Evolutionary conservation across 768 basidiomycete species (phyloP).

Genomic region (Mycena rosella): DNA sequence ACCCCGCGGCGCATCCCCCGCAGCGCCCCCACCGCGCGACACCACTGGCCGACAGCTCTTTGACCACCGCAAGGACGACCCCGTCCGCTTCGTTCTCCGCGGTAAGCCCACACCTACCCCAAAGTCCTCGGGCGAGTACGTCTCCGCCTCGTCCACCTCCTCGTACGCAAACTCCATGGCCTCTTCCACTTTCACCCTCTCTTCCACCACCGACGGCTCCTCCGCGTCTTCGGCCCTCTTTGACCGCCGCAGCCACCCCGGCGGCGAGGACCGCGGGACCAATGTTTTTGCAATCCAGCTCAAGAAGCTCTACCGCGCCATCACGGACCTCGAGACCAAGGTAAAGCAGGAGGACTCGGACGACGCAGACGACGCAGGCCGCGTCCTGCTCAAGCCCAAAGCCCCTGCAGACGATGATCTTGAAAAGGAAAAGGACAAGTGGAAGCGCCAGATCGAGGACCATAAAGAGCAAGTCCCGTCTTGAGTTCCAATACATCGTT

Average conservation of each 20-base stretch:
- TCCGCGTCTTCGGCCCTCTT: slow-evolving; percentile 80
- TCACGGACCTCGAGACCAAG: slow-evolving; percentile 83
- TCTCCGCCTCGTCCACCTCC: slow-evolving; percentile 81
- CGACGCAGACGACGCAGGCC: slow-evolving; percentile 60
- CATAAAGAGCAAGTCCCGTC: slow-evolving; percentile 84
- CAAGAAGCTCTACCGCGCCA: slow-evolving; percentile 86
- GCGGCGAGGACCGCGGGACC: slow-evolving; percentile 65
- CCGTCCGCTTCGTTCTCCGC: slow-evolving; percentile 83
- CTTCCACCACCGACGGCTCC: slow-evolving; percentile 82
- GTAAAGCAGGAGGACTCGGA: slow-evolving; percentile 73
- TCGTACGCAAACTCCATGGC: slow-evolving; percentile 78
- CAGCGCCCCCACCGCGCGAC: slow-evolving; percentile 46
- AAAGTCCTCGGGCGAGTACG: slow-evolving; percentile 75
- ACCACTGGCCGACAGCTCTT: slow-evolving; percentile 75
- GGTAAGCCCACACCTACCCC: slow-evolving; percentile 64
- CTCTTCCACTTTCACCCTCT: slow-evolving; percentile 79
- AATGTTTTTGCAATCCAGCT: slow-evolving; percentile 81
- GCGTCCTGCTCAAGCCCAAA: slow-evolving; percentile 60
- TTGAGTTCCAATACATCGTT: slow-evolving; percentile 19
- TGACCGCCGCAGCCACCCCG: slow-evolving; percentile 62
- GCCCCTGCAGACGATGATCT: slow-evolving; percentile 73
- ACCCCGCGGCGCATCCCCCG: slow-evolving; percentile 47
- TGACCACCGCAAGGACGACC: slow-evolving; percentile 92
- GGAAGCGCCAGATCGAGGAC: slow-evolving; percentile 76
- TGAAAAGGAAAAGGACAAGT: slow-evolving; percentile 85